Base-by-base conservation (phyloP, 1,139 yeast species). In the Scheffersomyces titani region DNA sequence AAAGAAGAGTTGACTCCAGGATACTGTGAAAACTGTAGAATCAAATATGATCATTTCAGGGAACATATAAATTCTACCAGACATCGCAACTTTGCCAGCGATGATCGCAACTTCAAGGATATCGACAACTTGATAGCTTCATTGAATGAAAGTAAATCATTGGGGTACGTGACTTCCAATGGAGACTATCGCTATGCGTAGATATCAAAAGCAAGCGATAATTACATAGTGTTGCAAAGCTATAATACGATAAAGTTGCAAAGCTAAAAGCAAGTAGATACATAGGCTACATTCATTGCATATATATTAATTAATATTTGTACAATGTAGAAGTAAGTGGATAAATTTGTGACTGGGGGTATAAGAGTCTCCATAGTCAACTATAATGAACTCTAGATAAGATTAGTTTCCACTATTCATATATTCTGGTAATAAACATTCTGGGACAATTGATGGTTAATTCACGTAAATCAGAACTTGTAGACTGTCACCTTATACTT, bases 21-120 rank as follows among this genome's bases (percentile, higher is more conserved):
- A 0, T 92, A 90, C 72, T 94, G 99, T 74, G 99, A 94, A 69
- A 96, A 94, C 71, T 94, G 99, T 72, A 82, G 96, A 44, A 91
- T 89, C 62, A 89, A 89, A 68, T 94, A 90, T 68, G 93, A 90
- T 54, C 84, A 85, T 64, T 88, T 93, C 68, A 90, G 87, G 40
- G 91, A 85, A 55, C 99, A 94, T 69, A 83, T 92, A 53, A 68
- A 69, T 44, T 81, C 92, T 22, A 84, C 84, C 52, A 85, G 89
- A 63, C 99, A 96, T 71, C 80, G 90, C 51, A 84, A 85, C 57
- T 93, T 92, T 76, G 98, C 99, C 4, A 75, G 80, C 54, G 87
- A 90, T 65, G 86, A 85, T 64, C 71, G 75, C 19, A 90, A 93
- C 68, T 94, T 94, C 73, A 80, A 74, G 55, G 89, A 89, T 57